Evolutionary conservation across 108 stramenopile species (phyloP).

Genomic region (Pelagomonas calceolata): DNA sequence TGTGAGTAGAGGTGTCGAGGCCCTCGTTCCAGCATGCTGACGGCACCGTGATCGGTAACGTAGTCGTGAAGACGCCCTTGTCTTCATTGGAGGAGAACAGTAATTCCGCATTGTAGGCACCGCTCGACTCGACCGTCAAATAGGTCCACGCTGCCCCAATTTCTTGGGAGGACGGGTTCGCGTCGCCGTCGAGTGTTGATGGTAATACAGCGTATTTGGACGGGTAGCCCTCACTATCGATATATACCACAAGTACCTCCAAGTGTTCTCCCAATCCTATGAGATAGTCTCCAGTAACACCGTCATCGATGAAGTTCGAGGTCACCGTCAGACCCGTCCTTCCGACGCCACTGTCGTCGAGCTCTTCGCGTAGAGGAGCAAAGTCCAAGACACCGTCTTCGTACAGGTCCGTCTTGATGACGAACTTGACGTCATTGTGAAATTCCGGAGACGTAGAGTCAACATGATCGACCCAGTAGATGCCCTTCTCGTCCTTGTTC

Average conservation of each 20-base stretch:
- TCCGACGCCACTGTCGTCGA: neutral
- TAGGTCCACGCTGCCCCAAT: neutral
- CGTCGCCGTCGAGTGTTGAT: neutral
- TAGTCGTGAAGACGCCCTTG: neutral
- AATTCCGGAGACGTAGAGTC: neutral
- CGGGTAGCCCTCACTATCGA: neutral
- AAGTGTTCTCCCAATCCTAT: neutral
- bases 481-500: neutral
- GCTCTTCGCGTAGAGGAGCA: neutral
- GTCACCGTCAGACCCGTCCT: too few species aligned
- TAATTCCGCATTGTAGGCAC: neutral
- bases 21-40: neutral
- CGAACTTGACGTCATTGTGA: neutral
- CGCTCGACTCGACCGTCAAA: neutral
- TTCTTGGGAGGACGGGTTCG: neutral
- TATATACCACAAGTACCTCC: neutral
- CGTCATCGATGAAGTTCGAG: too few species aligned
- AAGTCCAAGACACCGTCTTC: neutral
- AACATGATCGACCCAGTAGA: neutral
- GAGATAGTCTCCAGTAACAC: neutral
- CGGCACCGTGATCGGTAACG: neutral
- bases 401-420: neutral
- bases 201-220: neutral
- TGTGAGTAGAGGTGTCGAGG: neutral
- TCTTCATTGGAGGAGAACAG: neutral